phyloP scores from a whole-genome alignment of 345 rosid species.

The Melastoma malabathricum region DNA sequence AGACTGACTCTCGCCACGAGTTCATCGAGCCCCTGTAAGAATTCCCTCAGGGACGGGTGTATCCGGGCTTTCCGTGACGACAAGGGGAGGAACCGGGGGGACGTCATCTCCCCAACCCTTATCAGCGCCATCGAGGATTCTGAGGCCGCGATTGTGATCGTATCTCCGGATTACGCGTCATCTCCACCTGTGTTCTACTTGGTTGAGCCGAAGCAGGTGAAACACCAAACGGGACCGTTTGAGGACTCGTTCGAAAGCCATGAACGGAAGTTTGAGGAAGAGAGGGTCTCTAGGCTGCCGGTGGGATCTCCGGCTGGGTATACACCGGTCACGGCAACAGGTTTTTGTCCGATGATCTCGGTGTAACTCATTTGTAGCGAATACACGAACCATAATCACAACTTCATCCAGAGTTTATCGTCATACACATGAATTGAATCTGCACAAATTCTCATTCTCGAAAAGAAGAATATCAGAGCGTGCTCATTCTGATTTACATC shows the following conservation, averaged over 20 bases:
- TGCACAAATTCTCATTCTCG: too few species aligned
- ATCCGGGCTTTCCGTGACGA: constrained; percentile 14
- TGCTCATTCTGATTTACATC: too few species aligned
- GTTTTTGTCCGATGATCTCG: too few species aligned
- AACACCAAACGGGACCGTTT: constrained; percentile 7
- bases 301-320: constrained; percentile 3
- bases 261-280: not conserved
- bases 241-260: not conserved
- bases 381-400: too few species aligned
- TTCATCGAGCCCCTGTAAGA: constrained; percentile 13
- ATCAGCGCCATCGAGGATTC: constrained; percentile 15
- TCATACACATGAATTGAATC: too few species aligned
- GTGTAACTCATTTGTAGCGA: too few species aligned
- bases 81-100: constrained; percentile 14
- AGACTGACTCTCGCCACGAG: constrained; percentile 12
- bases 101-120: constrained; percentile 7
- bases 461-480: too few species aligned
- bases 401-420: too few species aligned
- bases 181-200: constrained; percentile 19
- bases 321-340: not conserved
- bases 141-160: constrained; percentile 8
- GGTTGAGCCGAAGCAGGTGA: constrained; percentile 12
- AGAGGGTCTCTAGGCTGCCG: constrained; percentile 7
- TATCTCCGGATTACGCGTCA: constrained; percentile 13
- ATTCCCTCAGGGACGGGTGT: constrained; percentile 1